These are phyloP conservation scores for Umbelopsis vinacea DNA, from an alignment of 192 early-diverging fungal species.

Conservation along the genomic window DNA sequence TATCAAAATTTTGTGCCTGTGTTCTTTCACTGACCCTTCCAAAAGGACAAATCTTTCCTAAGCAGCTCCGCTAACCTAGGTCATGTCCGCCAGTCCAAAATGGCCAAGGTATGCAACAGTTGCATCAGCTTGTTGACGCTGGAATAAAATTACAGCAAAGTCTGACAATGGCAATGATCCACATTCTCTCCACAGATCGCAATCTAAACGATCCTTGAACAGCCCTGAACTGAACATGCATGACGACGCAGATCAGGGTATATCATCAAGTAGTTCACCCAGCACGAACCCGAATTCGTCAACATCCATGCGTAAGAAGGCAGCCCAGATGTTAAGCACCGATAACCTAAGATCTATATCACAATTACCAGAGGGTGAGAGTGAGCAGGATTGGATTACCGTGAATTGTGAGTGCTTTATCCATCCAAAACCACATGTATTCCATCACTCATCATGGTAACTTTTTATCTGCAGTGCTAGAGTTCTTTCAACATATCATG, in stretches of 20 bases:
- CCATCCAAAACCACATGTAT: not conserved
- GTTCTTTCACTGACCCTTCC: too few species aligned
- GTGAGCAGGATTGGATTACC: slow-evolving; percentile 91
- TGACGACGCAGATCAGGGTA: not conserved
- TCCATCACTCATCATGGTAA: not conserved
- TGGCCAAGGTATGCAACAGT: slow-evolving; percentile 7
- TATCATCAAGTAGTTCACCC: not conserved
- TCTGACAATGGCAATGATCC: not conserved
- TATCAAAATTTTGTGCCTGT: too few species aligned
- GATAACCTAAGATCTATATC: slow-evolving; percentile 81
- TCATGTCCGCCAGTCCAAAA: slow-evolving; percentile 1
- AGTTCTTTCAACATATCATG: slow-evolving; percentile 98
- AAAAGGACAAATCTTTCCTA: too few species aligned
- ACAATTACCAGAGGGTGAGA: slow-evolving; percentile 85
- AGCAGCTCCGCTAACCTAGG: not conserved
- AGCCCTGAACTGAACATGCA: not conserved
- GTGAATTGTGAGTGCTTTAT: slow-evolving; percentile 64
- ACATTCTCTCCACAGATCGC: not conserved
- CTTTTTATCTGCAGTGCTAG: slow-evolving; percentile 60
- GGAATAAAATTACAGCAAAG: slow-evolving; percentile 42
- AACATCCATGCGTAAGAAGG: not conserved
- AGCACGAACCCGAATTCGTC: not conserved
- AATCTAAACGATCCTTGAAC: not conserved
- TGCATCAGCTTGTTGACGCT: not conserved
- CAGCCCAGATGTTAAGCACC: slow-evolving; percentile 16